Evolutionary conservation across 352 stramenopile species (phyloP).

Genomic region (Blastocystis sp.): DNA sequence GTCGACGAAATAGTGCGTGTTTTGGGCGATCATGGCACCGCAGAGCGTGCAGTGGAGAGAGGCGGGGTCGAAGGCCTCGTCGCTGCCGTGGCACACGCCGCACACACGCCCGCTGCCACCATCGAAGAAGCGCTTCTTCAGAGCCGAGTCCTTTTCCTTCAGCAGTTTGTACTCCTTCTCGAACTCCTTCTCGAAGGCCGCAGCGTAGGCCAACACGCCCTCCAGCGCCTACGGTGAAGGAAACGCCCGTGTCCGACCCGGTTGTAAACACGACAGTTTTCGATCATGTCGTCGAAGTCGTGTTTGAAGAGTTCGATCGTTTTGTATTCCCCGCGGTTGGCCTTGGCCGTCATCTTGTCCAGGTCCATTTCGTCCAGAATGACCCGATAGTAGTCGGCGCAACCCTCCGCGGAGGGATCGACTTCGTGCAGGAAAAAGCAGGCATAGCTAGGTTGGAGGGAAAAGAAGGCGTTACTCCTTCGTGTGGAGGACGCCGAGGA

Average conservation of each 20-base stretch:
- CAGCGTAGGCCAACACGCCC: neutral
- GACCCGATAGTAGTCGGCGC: slow-evolving; percentile 36
- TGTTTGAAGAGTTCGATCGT: slow-evolving; percentile 80
- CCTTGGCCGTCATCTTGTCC: slow-evolving; percentile 82
- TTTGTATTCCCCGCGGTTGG: slow-evolving; percentile 80
- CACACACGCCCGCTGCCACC: neutral
- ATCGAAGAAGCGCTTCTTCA: neutral
- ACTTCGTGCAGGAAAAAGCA: slow-evolving; percentile 14
- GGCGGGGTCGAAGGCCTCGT: neutral
- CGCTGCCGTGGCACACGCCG: neutral
- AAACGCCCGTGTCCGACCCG: neutral
- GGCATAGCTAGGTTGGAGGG: neutral
- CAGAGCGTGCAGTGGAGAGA: neutral
- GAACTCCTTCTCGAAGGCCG: slow-evolving; percentile 73
- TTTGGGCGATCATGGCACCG: slow-evolving; percentile 77
- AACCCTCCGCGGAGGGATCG: neutral
- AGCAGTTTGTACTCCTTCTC: neutral
- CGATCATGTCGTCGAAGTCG: slow-evolving; percentile 80
- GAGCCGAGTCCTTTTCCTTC: neutral
- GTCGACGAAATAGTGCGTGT: slow-evolving; percentile 83
- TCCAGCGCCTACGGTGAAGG: slow-evolving; percentile 76
- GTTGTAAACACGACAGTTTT: slow-evolving; percentile 74
- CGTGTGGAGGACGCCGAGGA: slow-evolving; percentile 1
- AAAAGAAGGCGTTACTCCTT: neutral
- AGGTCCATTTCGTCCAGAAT: slow-evolving; percentile 79